phyloP scores from a whole-genome alignment of 139 green algal genomes.

The Pycnococcus provasolii region DNA sequence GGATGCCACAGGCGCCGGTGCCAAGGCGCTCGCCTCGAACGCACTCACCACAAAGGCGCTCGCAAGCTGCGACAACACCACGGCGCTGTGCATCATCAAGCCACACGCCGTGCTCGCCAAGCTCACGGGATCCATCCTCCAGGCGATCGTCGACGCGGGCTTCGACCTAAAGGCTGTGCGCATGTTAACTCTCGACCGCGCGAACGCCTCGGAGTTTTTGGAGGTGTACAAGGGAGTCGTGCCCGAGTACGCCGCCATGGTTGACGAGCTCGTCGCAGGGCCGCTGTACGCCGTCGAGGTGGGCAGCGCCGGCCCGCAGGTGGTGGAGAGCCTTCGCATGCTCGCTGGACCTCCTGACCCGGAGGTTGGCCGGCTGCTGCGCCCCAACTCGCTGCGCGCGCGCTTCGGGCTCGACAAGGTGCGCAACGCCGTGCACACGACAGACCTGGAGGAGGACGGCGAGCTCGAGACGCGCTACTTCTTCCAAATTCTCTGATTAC shows the following conservation, averaged over 20 bases:
- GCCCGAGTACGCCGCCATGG: slow-evolving; percentile 55
- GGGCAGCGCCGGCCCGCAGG: neutral
- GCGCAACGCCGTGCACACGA: slow-evolving; percentile 66
- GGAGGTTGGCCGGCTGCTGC: slow-evolving; percentile 55
- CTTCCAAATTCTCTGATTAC: slow-evolving; percentile 29
- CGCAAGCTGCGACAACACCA: neutral
- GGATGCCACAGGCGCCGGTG: neutral
- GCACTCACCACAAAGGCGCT: too few relatives aligned
- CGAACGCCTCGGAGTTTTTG: slow-evolving; percentile 44
- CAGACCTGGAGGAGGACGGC: slow-evolving; percentile 65
- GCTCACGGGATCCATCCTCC: neutral
- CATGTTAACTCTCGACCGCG: slow-evolving; percentile 44
- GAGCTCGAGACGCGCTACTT: slow-evolving; percentile 57
- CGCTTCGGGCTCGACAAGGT: slow-evolving; percentile 54
- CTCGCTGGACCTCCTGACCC: slow-evolving; percentile 56
- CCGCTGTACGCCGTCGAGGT: slow-evolving; percentile 46
- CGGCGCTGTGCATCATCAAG: slow-evolving; percentile 52
- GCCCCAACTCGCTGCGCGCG: slow-evolving; percentile 52
- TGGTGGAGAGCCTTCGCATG: slow-evolving; percentile 21
- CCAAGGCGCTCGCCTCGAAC: too few relatives aligned
- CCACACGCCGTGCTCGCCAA: slow-evolving; percentile 49
- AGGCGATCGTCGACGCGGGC: slow-evolving; percentile 29
- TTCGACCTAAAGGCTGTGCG: slow-evolving; percentile 51
- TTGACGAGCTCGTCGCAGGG: slow-evolving; percentile 60
- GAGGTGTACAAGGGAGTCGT: slow-evolving; percentile 69